Conservation (phyloP, 768 basidiomycete species). For the Amanita molliuscula region DNA sequence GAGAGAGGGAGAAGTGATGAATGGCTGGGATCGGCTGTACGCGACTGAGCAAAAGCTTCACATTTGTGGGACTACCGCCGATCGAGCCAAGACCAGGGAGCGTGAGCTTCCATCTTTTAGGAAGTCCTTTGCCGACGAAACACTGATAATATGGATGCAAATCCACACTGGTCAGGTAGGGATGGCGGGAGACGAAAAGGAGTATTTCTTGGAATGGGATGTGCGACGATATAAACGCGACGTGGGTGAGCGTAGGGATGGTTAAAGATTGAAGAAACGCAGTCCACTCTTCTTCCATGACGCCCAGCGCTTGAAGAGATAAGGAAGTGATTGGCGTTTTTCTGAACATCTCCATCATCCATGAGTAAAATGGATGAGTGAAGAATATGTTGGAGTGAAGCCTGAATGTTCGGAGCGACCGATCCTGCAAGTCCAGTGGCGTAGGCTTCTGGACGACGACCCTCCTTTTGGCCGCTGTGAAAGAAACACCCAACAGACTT, state of each 20-base stretch:
- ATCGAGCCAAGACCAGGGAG: slow-evolving; percentile 12
- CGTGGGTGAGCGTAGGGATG: slow-evolving; percentile 12
- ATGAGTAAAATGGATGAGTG: slow-evolving; percentile 13
- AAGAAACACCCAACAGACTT: neutral
- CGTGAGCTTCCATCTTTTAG: slow-evolving; percentile 6
- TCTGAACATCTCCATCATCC: slow-evolving; percentile 13
- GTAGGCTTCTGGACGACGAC: neutral
- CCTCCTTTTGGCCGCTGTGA: neutral
- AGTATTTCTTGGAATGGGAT: slow-evolving; percentile 13
- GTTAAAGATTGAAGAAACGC: slow-evolving; percentile 11
- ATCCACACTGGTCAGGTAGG: slow-evolving; percentile 11
- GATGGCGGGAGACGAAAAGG: slow-evolving; percentile 17
- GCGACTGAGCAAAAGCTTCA: slow-evolving; percentile 10
- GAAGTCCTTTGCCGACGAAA: neutral
- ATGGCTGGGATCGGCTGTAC: slow-evolving; percentile 8
- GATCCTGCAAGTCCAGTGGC: neutral
- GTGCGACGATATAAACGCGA: slow-evolving; percentile 10
- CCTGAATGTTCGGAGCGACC: slow-evolving; percentile 9
- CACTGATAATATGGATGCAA: slow-evolving; percentile 11
- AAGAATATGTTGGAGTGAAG: slow-evolving; percentile 14
- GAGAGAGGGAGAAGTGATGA: slow-evolving; percentile 8
- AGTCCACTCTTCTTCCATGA: slow-evolving; percentile 11
- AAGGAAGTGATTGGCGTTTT: slow-evolving; percentile 12
- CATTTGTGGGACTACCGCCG: slow-evolving; percentile 11
- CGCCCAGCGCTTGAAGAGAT: slow-evolving; percentile 11